Evolutionary conservation across 495 filamentous ascomycete genomes (phyloP), one percentile per base, ranked within the genome.

Genomic region (Talaromyces ruber): DNA sequence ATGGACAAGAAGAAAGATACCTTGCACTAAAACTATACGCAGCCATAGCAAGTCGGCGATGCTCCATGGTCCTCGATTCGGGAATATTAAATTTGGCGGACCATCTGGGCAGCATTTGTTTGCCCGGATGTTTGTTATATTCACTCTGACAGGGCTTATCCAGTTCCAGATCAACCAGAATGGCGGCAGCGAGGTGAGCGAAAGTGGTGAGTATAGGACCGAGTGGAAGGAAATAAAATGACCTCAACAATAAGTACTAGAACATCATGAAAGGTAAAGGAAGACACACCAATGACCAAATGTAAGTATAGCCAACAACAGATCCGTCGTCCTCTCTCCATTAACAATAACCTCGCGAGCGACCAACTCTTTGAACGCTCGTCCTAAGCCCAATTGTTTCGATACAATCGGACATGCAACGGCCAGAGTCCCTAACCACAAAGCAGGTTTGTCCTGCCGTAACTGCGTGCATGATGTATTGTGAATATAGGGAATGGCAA

Each of bases 341-440:
- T 82, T 71, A 4, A 80, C 61, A 1, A 81, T 60, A 43, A 79
- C 71, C 63, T 76, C 75, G 25, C 78, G 72, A 8, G 73, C 74
- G 2, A 79, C 16, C 12, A 73, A 69, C 59, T 65, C 70, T 66
- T 71, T 69, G 61, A 73, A 58, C 18, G 71, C 64, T 28, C 67
- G 69, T 6, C 65, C 67, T 1, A 81, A 58, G 0, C 32, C 59
- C 12, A 64, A 58, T 59, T 79, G 76, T 51, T 71, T 66, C 1
- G 67, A 61, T 21, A 66, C 61, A 14, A 67, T 70, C 59, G 55
- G 69, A 18, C 66, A 72, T 0, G 73, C 65, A 12, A 79, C 68
- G 26, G 77, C 73, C 61, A 82, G 78, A 59, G 82, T 79, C 63
- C 71, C 74, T 37, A 78, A 70, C 74, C 80, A 80, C 29, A 84